A percentile compares a stretch with the other conserved stretches of the same genome.
Conservation (phyloP, 768 basidiomycete genomes). For the Tricholoma sp. region DNA sequence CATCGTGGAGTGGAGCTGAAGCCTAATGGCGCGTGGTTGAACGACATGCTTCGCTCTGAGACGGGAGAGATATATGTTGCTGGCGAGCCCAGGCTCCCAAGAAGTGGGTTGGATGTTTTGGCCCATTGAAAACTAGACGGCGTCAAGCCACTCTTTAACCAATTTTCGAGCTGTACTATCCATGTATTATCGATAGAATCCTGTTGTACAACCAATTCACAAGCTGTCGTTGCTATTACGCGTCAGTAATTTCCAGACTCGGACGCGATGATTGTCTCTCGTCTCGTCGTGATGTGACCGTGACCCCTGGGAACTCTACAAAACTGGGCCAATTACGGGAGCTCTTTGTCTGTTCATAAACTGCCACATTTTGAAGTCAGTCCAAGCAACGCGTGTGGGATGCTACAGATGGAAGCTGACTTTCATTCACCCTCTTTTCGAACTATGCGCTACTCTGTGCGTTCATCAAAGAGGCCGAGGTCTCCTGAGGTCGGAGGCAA, state of each 20-base stretch:
- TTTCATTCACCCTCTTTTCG: constrained; percentile 43
- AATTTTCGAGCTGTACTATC: background rate
- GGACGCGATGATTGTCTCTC: background rate
- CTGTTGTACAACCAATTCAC: background rate
- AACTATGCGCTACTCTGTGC: constrained; percentile 23
- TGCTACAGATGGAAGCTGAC: constrained; percentile 53
- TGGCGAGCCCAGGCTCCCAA: constrained; percentile 70
- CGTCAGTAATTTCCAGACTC: background rate
- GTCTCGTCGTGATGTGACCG: constrained; percentile 10
- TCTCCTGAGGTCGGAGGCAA: constrained; percentile 44
- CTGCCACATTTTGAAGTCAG: constrained; percentile 4
- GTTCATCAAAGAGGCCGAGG: constrained; percentile 52
- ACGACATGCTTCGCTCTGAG: constrained; percentile 73
- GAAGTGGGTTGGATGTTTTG: constrained; percentile 39
- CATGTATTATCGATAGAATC: background rate
- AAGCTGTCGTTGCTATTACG: background rate
- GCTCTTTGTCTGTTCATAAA: constrained; percentile 4
- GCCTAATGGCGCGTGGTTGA: constrained; percentile 82
- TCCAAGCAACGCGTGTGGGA: constrained; percentile 1
- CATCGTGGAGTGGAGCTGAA: constrained; percentile 68
- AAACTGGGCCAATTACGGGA: background rate
- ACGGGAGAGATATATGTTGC: constrained; percentile 63
- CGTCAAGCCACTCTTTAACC: background rate
- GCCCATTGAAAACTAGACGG: background rate
- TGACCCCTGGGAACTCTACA: background rate